Evolutionary conservation across 2,329 filamentous ascomycete species (phyloP).

Genomic region (Plectosphaerella plurivora): DNA sequence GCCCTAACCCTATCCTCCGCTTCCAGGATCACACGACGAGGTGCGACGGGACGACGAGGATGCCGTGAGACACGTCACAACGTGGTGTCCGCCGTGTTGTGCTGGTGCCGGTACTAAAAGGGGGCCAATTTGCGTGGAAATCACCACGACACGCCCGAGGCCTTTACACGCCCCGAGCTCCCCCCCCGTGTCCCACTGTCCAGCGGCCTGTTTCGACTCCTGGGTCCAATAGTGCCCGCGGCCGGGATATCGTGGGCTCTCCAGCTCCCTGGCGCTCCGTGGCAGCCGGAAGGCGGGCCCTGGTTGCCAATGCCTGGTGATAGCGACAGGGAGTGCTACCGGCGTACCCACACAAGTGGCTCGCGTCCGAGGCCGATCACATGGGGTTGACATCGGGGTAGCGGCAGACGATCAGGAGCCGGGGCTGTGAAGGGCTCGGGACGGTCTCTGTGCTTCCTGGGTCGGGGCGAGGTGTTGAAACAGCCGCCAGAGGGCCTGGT

Average conservation of each 20-base stretch:
- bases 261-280: neutral
- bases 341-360: neutral
- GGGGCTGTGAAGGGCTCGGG: neutral
- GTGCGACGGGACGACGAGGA: too few relatives aligned
- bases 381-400: conserved; percentile 4
- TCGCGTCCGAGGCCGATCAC: conserved; percentile 1
- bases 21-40: too few relatives aligned
- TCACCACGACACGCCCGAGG: too few relatives aligned
- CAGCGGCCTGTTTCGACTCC: neutral
- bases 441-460: too few relatives aligned
- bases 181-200: too few relatives aligned
- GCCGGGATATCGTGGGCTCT: neutral
- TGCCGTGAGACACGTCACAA: too few relatives aligned
- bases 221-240: neutral
- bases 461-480: neutral
- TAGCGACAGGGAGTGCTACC: too few relatives aligned
- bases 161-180: too few relatives aligned
- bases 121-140: too few relatives aligned
- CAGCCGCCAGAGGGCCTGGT: neutral
- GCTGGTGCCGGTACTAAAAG: too few relatives aligned
- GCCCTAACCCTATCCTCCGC: neutral
- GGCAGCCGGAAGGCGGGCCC: neutral
- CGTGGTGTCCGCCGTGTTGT: too few relatives aligned
- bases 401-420: conserved; percentile 1
- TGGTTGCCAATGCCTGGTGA: too few relatives aligned